A percentile compares a stretch with the other conserved stretches of the same genome.
phyloP scores from a whole-genome alignment of 345 rosid genomes.

The Dipteronia dyeriana region DNA sequence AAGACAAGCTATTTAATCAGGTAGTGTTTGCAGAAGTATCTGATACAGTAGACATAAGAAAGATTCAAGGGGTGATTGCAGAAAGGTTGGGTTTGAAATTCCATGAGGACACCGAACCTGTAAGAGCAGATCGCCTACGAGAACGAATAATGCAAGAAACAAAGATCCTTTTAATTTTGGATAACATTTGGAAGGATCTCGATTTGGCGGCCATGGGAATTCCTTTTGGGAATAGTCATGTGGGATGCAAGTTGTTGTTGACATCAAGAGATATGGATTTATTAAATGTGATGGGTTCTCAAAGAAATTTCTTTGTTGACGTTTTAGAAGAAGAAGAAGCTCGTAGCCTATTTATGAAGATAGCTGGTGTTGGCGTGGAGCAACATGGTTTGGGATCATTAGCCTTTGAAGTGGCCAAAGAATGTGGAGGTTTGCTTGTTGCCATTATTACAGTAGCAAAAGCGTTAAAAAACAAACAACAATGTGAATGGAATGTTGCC shows the following conservation, averaged over 20 bases:
- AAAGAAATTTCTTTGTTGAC: neutral
- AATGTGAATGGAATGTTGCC: conserved; percentile 27
- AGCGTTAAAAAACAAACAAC: conserved; percentile 6
- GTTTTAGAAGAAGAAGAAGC: conserved; percentile 25
- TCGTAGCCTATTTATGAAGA: conserved; percentile 28
- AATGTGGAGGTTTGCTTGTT: conserved; percentile 37
- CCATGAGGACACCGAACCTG: neutral
- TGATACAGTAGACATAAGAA: neutral
- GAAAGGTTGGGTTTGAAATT: conserved; percentile 15
- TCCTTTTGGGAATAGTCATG: conserved; percentile 13
- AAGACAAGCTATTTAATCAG: conserved; percentile 3
- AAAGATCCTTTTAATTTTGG: conserved; percentile 29
- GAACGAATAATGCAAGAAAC: conserved; percentile 15
- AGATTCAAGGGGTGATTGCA: conserved; percentile 24
- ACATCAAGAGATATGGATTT: conserved; percentile 27
- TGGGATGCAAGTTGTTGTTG: conserved; percentile 29
- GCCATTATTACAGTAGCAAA: conserved; percentile 20
- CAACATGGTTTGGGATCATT: neutral
- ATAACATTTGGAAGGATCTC: conserved; percentile 30
- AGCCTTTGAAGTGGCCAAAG: conserved; percentile 16
- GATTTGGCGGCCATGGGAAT: conserved; percentile 32
- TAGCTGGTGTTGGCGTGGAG: conserved; percentile 13
- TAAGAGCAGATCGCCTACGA: neutral
- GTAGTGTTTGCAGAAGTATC: conserved; percentile 21
- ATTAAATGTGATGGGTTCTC: conserved; percentile 21